Conservation (phyloP, 106 monocot species). For the Iris macrosiphon region DNA sequence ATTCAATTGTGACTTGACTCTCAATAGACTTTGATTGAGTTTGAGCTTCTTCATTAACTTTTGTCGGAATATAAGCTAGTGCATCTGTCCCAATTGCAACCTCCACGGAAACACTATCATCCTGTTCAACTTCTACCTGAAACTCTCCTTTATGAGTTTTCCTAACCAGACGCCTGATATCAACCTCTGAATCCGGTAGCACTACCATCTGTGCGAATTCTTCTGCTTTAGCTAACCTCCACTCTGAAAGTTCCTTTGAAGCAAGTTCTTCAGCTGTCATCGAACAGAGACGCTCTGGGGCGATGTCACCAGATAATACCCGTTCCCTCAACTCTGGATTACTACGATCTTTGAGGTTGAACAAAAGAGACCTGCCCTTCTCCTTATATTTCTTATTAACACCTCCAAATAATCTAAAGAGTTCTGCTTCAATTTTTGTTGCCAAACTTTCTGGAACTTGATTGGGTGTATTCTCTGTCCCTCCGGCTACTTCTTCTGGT, state of each 20-base stretch:
- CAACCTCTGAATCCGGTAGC: slow-evolving; percentile 60
- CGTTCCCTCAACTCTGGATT: slow-evolving; percentile 79
- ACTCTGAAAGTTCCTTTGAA: slow-evolving; percentile 86
- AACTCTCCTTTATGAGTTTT: slow-evolving; percentile 98
- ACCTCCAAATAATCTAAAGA: slow-evolving; percentile 80
- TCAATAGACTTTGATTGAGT: slow-evolving; percentile 11
- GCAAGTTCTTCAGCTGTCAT: slow-evolving; percentile 98
- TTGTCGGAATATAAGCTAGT: slow-evolving; percentile 17
- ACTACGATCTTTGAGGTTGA: slow-evolving; percentile 84
- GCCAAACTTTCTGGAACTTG: slow-evolving; percentile 42
- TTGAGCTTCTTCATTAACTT: slow-evolving; percentile 20
- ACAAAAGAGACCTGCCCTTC: slow-evolving; percentile 86
- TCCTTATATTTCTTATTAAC: slow-evolving; percentile 99
- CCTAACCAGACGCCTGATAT: slow-evolving; percentile 76
- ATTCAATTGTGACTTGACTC: neutral
- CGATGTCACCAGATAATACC: slow-evolving; percentile 67
- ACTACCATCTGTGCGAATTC: slow-evolving; percentile 83
- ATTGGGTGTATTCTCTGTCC: neutral
- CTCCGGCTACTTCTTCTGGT: slow-evolving; percentile 8
- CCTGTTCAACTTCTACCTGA: slow-evolving; percentile 79
- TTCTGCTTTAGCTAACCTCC: slow-evolving; percentile 93
- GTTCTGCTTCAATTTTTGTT: slow-evolving; percentile 70
- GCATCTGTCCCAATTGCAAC: slow-evolving; percentile 41
- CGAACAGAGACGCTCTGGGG: slow-evolving; percentile 67
- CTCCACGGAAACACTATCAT: slow-evolving; percentile 49